Conservation (phyloP, 768 basidiomycete species). For the Mycena galericulata region DNA sequence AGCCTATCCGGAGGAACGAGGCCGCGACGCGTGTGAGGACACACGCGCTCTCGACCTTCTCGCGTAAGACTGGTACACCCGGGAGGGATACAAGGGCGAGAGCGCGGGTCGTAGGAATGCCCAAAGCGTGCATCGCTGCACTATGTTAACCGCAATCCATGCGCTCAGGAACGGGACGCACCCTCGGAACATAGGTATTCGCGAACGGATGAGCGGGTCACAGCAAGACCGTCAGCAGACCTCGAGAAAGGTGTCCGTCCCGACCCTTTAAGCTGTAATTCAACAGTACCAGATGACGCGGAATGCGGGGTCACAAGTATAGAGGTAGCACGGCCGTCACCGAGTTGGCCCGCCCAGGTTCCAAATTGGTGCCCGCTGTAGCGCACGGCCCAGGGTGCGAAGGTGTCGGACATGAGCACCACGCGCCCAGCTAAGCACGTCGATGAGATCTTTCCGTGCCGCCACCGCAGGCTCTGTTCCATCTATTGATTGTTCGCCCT, state of each 20-base stretch:
- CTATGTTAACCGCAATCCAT: background rate
- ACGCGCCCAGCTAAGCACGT: constrained; percentile 85
- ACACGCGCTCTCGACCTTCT: constrained; percentile 77
- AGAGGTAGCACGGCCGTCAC: constrained; percentile 95
- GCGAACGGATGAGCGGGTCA: constrained; percentile 92
- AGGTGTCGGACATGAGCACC: constrained; percentile 69
- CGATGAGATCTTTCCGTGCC: constrained; percentile 78
- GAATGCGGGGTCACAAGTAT: constrained; percentile 86
- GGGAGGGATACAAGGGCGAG: constrained; percentile 85
- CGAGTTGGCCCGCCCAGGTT: constrained; percentile 92
- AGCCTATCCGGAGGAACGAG: constrained; percentile 92
- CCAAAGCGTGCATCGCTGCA: constrained; percentile 72
- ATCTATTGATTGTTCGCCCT: constrained; percentile 1
- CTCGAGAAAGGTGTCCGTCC: constrained; percentile 96
- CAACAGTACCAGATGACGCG: constrained; percentile 68
- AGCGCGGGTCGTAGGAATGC: constrained; percentile 90
- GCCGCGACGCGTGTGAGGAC: constrained; percentile 87
- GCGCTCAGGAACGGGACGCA: constrained; percentile 40
- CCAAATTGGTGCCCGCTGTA: constrained; percentile 96
- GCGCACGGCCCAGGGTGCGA: constrained; percentile 88
- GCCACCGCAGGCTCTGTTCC: constrained; percentile 50
- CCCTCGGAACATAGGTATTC: constrained; percentile 96
- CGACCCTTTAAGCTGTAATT: constrained; percentile 95
- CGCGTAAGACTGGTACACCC: constrained; percentile 78
- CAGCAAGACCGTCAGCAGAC: constrained; percentile 93